phyloP scores from a whole-genome alignment of 2,329 filamentous ascomycete genomes.

The Oidium heveae region DNA sequence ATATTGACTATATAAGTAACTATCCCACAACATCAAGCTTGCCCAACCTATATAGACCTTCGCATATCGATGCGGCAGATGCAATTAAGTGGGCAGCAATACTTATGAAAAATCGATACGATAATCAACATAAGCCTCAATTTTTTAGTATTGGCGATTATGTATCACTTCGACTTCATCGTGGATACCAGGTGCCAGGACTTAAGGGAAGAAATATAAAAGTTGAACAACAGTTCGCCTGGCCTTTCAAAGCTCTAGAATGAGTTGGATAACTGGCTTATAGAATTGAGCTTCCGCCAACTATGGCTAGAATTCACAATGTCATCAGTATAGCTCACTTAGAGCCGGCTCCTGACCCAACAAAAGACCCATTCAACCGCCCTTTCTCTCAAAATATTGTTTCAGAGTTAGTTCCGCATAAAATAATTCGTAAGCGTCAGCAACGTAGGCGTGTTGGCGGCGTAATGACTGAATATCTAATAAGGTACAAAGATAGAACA shows the following conservation, averaged over 20 bases:
- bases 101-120: no score
- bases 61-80: no score
- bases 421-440: not conserved
- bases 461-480: not conserved
- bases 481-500: not conserved
- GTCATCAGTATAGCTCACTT: not conserved
- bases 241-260: not conserved
- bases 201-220: not conserved
- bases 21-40: no score
- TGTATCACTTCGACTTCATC: no score
- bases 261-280: not conserved
- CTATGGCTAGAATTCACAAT: no score
- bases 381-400: not conserved
- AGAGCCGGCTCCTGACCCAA: not conserved
- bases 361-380: not conserved
- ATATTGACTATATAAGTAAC: no score
- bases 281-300: not conserved
- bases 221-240: not conserved
- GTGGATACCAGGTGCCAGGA: not conserved
- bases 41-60: no score
- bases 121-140: no score
- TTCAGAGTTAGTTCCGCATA: not conserved
- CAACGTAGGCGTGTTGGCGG: not conserved
- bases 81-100: no score
- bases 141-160: no score